Percentiles rank a stretch among this genome's conserved stretches.
Evolutionary conservation across 2,329 filamentous ascomycete genomes (phyloP).

Genomic region (Onygenales sp.): DNA sequence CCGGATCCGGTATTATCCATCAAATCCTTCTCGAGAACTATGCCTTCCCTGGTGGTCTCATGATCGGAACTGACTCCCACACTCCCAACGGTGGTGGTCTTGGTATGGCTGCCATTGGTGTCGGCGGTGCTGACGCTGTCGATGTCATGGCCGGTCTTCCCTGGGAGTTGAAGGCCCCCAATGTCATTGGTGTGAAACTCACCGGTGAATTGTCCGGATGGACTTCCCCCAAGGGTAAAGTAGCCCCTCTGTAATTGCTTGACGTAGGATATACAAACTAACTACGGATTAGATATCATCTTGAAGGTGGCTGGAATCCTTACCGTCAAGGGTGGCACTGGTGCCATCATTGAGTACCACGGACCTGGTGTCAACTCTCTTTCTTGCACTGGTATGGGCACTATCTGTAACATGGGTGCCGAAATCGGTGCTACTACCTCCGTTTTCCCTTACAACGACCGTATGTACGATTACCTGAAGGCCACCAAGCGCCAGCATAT

Average conservation of each 20-base stretch:
- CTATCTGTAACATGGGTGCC: constrained; percentile 62
- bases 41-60: constrained; percentile 93
- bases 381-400: constrained; percentile 79
- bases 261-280: not conserved
- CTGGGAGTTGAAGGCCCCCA: constrained; percentile 97
- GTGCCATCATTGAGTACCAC: constrained; percentile 55
- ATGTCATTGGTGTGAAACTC: constrained; percentile 91
- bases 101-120: constrained; percentile 89
- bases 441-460: constrained; percentile 94
- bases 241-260: constrained; percentile 11
- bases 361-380: constrained; percentile 65
- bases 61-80: constrained; percentile 97
- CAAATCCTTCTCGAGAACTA: constrained; percentile 99
- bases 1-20: constrained; percentile 98
- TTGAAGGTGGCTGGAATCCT: constrained; percentile 94
- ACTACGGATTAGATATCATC: constrained; percentile 63
- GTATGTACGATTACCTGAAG: constrained; percentile 90
- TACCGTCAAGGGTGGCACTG: constrained; percentile 96
- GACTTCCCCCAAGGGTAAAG: constrained; percentile 79
- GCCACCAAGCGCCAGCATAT: constrained; percentile 87
- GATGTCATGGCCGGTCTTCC: constrained; percentile 96
- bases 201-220: constrained; percentile 84
- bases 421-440: constrained; percentile 71
- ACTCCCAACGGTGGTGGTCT: constrained; percentile 96
- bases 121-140: constrained; percentile 95